Evolutionary conservation across 805 yeast genomes (phyloP).

Genomic region (Pichia cephalocereana): DNA sequence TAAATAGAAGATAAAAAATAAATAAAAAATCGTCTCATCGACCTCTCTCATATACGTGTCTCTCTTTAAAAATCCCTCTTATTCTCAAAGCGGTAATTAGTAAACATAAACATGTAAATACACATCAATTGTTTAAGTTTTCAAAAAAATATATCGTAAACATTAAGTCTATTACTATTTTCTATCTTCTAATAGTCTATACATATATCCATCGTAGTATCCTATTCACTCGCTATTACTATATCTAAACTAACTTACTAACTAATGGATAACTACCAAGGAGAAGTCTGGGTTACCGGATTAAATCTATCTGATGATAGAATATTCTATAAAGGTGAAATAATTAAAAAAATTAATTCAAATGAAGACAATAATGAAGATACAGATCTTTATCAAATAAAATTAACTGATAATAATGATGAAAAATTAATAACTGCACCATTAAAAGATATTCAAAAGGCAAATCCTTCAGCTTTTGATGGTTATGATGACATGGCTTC

Average conservation of each 20-base stretch:
- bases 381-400: not conserved
- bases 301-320: slow-evolving; percentile 38
- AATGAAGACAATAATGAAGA: slow-evolving; percentile 23
- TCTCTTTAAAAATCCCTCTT: no score
- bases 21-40: no score
- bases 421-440: slow-evolving; percentile 28
- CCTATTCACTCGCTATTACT: no score
- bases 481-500: slow-evolving; percentile 94
- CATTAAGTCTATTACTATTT: no score
- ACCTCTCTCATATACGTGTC: no score
- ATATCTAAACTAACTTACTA: not conserved
- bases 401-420: slow-evolving; percentile 3
- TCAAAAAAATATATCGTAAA: no score
- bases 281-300: slow-evolving; percentile 62
- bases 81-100: no score
- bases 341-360: slow-evolving; percentile 33
- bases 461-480: slow-evolving; percentile 86
- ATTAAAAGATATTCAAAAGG: slow-evolving; percentile 43
- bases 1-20: no score
- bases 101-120: no score
- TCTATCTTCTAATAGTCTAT: no score
- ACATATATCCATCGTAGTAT: no score
- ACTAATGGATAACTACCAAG: slow-evolving; percentile 21
- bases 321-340: slow-evolving; percentile 53
- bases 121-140: no score